Evolutionary conservation across 495 filamentous ascomycete species (phyloP), one percentile per base, ranked within the genome.

Genomic region (Tuber microsphaerosporum): DNA sequence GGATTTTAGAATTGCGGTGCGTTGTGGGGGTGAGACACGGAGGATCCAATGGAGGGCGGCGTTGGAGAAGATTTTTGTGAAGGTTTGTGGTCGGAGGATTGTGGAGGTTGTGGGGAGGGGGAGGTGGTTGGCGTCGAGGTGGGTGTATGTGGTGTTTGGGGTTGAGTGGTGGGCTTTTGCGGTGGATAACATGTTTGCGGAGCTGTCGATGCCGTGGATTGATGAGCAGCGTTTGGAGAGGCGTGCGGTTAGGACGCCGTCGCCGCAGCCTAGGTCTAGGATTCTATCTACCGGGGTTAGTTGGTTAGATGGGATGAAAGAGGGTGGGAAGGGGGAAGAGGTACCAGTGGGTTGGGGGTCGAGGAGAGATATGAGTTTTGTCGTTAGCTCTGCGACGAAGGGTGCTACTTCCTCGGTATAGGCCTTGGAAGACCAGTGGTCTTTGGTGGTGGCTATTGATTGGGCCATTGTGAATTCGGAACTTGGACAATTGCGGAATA

Each of bases 21-120:
- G 74, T 2, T 78, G 83, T 0, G 84, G 85, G 0, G 77, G 65
- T 5, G 84, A 75, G 56, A 86, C 84, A 0, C 86, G 83, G 34
- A 94, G 86, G 80, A 94, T 90, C 92, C 92, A 94, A 84, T 94
- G 92, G 61, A 94, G 83, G 0, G 92, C 92, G 0, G 92, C 92
- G 80, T 94, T 94, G 61, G 90, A 92, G 82, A 94, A 91, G 76
- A 92, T 85, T 82, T 92, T 93, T 77, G 88, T 88, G 85, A 84
- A 86, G 77, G 75, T 34, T 48, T 75, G 7, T 6, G 42, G 70
- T 12, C 45, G 43, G n/a, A 76, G 74, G 4, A 76, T 44, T 14
- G 48, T 22, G 22, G 70, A 7, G 37, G 34, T 20, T 17, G 26
- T 34, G 0, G 65, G 82, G 31, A 89, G 75, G 0, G 56, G 82